Percentiles rank a stretch among this genome's conserved stretches.
Evolutionary conservation across 2,329 filamentous ascomycete species (phyloP).

Genomic region (Penicillium freii): DNA sequence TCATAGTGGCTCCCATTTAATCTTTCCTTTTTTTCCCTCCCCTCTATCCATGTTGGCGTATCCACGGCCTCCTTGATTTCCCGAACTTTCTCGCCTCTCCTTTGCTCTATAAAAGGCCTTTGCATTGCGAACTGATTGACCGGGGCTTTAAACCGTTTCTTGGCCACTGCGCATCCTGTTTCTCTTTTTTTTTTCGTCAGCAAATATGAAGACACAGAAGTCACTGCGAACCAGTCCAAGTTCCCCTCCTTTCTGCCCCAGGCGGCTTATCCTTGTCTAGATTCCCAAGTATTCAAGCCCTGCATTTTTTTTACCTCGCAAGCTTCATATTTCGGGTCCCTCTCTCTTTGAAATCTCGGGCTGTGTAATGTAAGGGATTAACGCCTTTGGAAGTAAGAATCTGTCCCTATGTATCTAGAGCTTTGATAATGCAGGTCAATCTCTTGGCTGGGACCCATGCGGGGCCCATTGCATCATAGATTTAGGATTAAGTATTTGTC

Average conservation of each 20-base stretch:
- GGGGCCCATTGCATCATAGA: slow-evolving; percentile 2
- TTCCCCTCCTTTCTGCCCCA: not conserved
- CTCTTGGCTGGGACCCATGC: slow-evolving; percentile 21
- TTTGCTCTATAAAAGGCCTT: slow-evolving; percentile 17
- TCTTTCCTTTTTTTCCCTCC: slow-evolving; percentile 13
- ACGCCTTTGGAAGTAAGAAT: not conserved
- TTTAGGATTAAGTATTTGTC: not conserved
- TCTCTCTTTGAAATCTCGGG: not conserved
- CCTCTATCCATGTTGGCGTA: slow-evolving; percentile 23
- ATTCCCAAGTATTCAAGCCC: slow-evolving; percentile 17
- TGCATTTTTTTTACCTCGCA: slow-evolving; percentile 15
- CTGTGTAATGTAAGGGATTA: not conserved
- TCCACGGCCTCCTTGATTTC: slow-evolving; percentile 17
- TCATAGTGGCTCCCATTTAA: slow-evolving; percentile 28
- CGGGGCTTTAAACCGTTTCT: slow-evolving; percentile 17
- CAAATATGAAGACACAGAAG: slow-evolving; percentile 24
- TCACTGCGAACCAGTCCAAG: slow-evolving; percentile 9
- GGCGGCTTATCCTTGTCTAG: slow-evolving; percentile 19
- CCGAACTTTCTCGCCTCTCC: slow-evolving; percentile 11
- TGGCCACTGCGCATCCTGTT: slow-evolving; percentile 16
- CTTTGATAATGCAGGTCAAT: slow-evolving; percentile 15
- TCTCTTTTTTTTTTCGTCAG: slow-evolving; percentile 12
- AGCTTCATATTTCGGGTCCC: not conserved
- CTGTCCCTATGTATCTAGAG: not conserved
- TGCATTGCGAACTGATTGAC: slow-evolving; percentile 25